Percentiles rank a stretch among this genome's conserved stretches.
phyloP scores from a whole-genome alignment of 495 filamentous ascomycete species.

The Daldinia decipiens region DNA sequence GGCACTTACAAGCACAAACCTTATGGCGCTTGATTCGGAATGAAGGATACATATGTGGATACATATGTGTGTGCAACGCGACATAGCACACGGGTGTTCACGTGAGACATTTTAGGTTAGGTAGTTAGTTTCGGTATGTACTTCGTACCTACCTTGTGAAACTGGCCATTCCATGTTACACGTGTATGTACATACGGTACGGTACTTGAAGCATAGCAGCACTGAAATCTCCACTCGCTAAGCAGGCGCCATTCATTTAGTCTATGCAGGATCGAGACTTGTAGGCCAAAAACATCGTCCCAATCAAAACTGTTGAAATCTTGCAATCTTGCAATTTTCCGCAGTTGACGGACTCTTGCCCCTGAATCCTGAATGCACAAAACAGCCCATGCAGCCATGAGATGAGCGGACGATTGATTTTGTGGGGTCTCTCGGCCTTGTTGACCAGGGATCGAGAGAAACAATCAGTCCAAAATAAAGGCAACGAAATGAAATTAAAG shows the following conservation, averaged over 20 bases:
- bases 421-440: conserved; percentile 29
- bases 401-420: conserved; percentile 40
- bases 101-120: conserved; percentile 18
- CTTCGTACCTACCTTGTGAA: neutral
- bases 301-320: conserved; percentile 44
- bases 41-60: conserved; percentile 1
- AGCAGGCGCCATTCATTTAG: conserved; percentile 32
- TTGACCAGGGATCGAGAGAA: conserved; percentile 38
- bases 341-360: conserved; percentile 21
- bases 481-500: conserved; percentile 45
- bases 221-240: conserved; percentile 20
- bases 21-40: conserved; percentile 2
- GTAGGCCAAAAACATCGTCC: conserved; percentile 30
- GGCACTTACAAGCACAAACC: neutral
- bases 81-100: conserved; percentile 37
- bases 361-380: conserved; percentile 46
- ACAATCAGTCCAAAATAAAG: conserved; percentile 36
- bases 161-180: conserved; percentile 1
- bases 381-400: conserved; percentile 42
- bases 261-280: conserved; percentile 17
- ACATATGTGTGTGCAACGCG: conserved; percentile 40
- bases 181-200: too few species aligned
- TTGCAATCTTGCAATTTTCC: conserved; percentile 42
- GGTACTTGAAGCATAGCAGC: conserved; percentile 3
- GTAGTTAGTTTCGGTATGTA: neutral